Base-by-base conservation (phyloP, 129 eudicot genomes). In the Logfia minima region DNA sequence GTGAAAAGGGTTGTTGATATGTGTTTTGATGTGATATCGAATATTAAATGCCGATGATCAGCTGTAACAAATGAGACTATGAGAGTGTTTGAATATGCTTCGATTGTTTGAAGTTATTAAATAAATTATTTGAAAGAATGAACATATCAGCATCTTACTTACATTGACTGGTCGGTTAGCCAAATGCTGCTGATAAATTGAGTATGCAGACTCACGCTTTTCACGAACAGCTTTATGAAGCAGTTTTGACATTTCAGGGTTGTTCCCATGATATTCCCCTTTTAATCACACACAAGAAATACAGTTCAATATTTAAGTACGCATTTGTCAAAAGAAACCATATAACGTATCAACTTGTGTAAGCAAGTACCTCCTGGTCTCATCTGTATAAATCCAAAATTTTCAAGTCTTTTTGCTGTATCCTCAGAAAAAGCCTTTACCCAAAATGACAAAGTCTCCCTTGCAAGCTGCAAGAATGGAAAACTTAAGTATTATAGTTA, bases 231-330 rank as follows among this genome's bases (percentile, higher is more conserved):
- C 99, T 86, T 95, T 95, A 78, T 95, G 99, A 26, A 95, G 96
- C 84, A 95, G 80, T 83, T 95, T 95, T 71, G 99, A 91, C 99
- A 95, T 95, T 88, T 95, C 99, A 5, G 99, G 99, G 75, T 95
- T 95, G 96, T 95, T 95, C 8, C 96, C 92, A 75, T 95, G 99
- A 75, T 95, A 95, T 82, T 95, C 99, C 70, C 99, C 99, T 95
- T 56, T 71, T 34, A 75, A 79, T 48, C 29, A 78, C n/a, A 58
- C 14, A 78, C 78, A 65, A 70, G 21, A 81, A 68, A 67, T 35
- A 67, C 52, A 16, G 13, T 66, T 26, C 6, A 29, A 66, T 3
- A 45, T 18, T 71, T 59, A 56, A 56, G 55, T 43, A 52, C 19
- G 34, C 24, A n/a, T 48, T 61, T 26, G 32, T 55, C 43, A 58